Base-by-base conservation (phyloP, 441 rosid species). In the Adansonia rubrostipa region DNA sequence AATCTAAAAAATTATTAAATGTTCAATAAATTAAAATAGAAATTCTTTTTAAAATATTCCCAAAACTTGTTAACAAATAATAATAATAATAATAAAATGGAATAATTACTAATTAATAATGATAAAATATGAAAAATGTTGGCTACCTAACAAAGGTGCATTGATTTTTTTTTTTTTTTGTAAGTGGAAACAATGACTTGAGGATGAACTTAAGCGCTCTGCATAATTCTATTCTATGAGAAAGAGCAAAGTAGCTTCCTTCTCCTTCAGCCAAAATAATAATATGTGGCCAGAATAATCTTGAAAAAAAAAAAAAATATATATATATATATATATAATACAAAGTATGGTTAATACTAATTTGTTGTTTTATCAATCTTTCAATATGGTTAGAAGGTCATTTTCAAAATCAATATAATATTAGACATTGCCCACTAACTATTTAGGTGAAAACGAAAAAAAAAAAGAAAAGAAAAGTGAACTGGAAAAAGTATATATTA, bases 301-400 rank as follows among this genome's bases (percentile, higher is more conserved):
- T 54, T 54, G 19, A n/a, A n/a, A n/a, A n/a, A n/a, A n/a, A n/a
- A n/a, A n/a, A 15, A 54, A 54, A 53, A 2, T 6, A 45, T 45
- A 6, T 1, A 54, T 54, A 54, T 19, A 24, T 28, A 28, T 28
- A 28, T 28, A 28, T 28, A 28, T 28, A 28, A 28, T 28, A 28
- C 33, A 28, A 28, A 51, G 3, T 15, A 11, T 10, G 3, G 28
- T 62, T 22, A 11, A 1, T 11, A 11, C 1, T 4, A 62, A 28
- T 11, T 28, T 40, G 6, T 4, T 62, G 42, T 0, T 62, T 4
- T 28, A 28, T 62, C 67, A 62, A 62, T 9, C 28, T 50, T 28
- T 28, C 33, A 28, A 28, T 28, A 28, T 28, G 33, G 33, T 64
- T 73, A 77, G 6, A 64, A 22, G 9, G 83, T 81, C 87, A 42